Conservation (phyloP, 805 yeast genomes). For the Nakazawaea peltata region DNA sequence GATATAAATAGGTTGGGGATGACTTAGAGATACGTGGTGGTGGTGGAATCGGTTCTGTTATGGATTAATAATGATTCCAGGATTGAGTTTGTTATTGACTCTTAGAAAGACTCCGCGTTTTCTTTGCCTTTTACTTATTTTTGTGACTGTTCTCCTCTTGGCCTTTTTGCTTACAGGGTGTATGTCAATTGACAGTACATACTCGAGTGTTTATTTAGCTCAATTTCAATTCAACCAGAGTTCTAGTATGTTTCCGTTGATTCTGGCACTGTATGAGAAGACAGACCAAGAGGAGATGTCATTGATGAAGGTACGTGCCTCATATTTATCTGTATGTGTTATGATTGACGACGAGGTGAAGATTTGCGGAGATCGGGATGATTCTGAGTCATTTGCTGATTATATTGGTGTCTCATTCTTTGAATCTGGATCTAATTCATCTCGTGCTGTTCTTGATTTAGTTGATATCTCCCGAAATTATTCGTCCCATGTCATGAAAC, state of each 20-base stretch:
- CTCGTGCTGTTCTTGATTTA: conserved; percentile 32
- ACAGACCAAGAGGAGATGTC: conserved; percentile 27
- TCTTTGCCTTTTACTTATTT: conserved; percentile 29
- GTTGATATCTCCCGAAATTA: conserved; percentile 38
- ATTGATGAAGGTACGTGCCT: conserved; percentile 37
- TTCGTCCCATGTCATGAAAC: conserved; percentile 39
- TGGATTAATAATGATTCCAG: not conserved
- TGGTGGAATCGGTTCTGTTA: too few species aligned
- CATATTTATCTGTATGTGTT: conserved; percentile 52
- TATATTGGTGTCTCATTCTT: conserved; percentile 27
- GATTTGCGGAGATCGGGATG: conserved; percentile 29
- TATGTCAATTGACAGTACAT: conserved; percentile 28
- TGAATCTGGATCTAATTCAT: conserved; percentile 22
- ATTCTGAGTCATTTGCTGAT: conserved; percentile 17
- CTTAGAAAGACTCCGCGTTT: conserved; percentile 34
- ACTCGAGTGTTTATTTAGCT: conserved; percentile 43
- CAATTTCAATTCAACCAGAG: conserved; percentile 37
- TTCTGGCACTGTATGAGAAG: conserved; percentile 27
- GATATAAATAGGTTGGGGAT: too few species aligned
- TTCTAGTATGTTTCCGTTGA: conserved; percentile 32
- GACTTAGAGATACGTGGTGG: too few species aligned
- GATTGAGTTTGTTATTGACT: conserved; percentile 4
- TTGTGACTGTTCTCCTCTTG: conserved; percentile 42
- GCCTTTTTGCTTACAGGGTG: conserved; percentile 54
- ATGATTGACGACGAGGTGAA: conserved; percentile 22